phyloP scores from a whole-genome alignment of 805 yeast species.

The Lachancea nothofagi region DNA sequence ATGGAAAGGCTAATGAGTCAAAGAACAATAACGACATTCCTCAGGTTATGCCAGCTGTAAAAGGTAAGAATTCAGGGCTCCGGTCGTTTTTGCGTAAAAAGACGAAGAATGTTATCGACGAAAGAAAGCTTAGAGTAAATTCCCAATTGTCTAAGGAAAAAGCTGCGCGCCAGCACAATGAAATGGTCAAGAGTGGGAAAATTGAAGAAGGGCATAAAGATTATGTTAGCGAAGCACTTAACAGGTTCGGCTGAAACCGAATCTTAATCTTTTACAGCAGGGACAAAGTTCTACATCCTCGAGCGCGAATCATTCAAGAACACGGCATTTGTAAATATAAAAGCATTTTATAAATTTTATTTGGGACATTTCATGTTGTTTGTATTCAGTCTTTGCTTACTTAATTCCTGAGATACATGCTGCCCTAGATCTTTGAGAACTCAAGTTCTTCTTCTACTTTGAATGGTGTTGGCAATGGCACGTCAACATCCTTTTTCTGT shows the following conservation, averaged over 20 bases:
- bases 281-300: too few relatives aligned
- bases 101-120: constrained; percentile 78
- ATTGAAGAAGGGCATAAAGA: constrained; percentile 48
- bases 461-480: constrained; percentile 43
- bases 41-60: constrained; percentile 59
- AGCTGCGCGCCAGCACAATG: constrained; percentile 51
- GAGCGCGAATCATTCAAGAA: neutral
- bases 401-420: neutral
- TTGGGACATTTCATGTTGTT: constrained; percentile 2
- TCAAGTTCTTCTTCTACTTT: constrained; percentile 30
- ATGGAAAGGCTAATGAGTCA: constrained; percentile 30
- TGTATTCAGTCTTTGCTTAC: neutral
- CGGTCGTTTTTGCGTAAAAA: constrained; percentile 78
- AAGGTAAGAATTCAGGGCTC: constrained; percentile 77
- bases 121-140: constrained; percentile 73
- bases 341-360: constrained; percentile 1
- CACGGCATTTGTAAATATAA: neutral
- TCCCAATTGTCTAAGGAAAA: constrained; percentile 71
- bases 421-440: constrained; percentile 11
- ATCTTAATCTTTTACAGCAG: too few relatives aligned
- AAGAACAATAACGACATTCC: constrained; percentile 46
- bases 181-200: constrained; percentile 42
- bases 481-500: constrained; percentile 67
- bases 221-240: constrained; percentile 37
- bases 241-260: constrained; percentile 30